These are phyloP conservation scores for Vigna hirtella DNA, from an alignment of 306 rosid species.

Conservation along the genomic window DNA sequence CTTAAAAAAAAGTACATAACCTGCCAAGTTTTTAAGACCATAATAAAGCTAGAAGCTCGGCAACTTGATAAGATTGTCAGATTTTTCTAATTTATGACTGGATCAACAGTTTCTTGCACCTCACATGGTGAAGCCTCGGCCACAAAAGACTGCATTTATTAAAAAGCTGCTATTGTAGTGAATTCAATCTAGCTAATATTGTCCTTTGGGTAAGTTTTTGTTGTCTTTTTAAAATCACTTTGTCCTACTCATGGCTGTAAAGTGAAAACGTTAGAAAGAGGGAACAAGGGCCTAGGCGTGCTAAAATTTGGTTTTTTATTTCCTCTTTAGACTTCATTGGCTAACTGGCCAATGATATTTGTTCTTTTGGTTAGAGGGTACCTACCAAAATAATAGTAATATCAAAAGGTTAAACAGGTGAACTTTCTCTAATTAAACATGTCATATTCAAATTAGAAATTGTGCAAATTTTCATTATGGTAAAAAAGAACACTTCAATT, in stretches of 20 bases:
- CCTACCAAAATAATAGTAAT: neutral
- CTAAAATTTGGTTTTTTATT: neutral
- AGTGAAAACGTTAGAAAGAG: neutral
- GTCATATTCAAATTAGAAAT: neutral
- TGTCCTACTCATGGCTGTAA: constrained; percentile 33
- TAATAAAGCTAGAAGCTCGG: neutral
- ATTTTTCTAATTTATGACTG: constrained; percentile 13
- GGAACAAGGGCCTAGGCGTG: neutral
- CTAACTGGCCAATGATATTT: constrained; percentile 11
- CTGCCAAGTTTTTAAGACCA: constrained; percentile 2
- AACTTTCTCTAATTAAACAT: neutral
- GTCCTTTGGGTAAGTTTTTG: constrained; percentile 37
- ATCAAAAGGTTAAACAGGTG: neutral
- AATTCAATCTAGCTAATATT: constrained; percentile 7
- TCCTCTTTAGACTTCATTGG: neutral
- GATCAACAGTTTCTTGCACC: constrained; percentile 11
- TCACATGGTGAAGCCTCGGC: neutral
- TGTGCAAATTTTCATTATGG: neutral
- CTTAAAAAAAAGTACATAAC: neutral
- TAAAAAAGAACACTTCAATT: neutral
- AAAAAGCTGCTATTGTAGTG: constrained; percentile 12
- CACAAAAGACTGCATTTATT: constrained; percentile 27
- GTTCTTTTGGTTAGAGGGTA: neutral
- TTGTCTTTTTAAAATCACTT: constrained; percentile 27
- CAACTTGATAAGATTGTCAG: constrained; percentile 36